These are phyloP conservation scores for Sphaerostilbella broomeana DNA, from an alignment of 2,329 filamentous ascomycete species.

Conservation along the genomic window DNA sequence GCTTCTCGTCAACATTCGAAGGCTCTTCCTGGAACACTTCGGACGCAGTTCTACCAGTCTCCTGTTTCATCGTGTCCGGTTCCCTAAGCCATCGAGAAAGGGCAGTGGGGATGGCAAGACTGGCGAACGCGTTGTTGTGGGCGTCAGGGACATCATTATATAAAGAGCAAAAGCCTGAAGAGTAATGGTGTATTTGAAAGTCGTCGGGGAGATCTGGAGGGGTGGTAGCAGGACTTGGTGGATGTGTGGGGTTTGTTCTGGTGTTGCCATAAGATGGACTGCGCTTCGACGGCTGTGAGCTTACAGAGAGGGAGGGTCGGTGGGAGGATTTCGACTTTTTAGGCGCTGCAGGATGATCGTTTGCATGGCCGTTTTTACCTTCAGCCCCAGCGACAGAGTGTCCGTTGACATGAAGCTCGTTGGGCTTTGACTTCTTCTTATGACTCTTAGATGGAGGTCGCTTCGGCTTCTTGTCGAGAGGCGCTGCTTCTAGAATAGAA, in stretches of 20 bases:
- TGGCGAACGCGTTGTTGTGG: conserved; percentile 71
- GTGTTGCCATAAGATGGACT: conserved; percentile 59
- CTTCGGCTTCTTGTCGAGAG: conserved; percentile 64
- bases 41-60: conserved; percentile 56
- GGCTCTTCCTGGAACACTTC: conserved; percentile 62
- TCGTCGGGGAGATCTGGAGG: conserved; percentile 60
- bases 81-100: conserved; percentile 76
- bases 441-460: conserved; percentile 71
- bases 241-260: conserved; percentile 51
- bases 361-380: conserved; percentile 39
- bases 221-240: conserved; percentile 70
- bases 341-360: conserved; percentile 47
- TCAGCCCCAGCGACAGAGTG: conserved; percentile 53
- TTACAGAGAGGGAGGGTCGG: conserved; percentile 68
- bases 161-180: conserved; percentile 66
- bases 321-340: conserved; percentile 83
- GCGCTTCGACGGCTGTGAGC: conserved; percentile 59
- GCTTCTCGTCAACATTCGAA: conserved; percentile 35
- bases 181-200: conserved; percentile 62
- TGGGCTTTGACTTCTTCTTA: conserved; percentile 81
- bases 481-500: conserved; percentile 35
- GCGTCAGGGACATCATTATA: conserved; percentile 59
- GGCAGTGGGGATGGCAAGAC: conserved; percentile 65
- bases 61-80: conserved; percentile 58
- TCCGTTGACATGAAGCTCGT: conserved; percentile 60